phyloP scores from a whole-genome alignment of 192 early-diverging fungal genomes.

The Gonapodya prolifera region DNA sequence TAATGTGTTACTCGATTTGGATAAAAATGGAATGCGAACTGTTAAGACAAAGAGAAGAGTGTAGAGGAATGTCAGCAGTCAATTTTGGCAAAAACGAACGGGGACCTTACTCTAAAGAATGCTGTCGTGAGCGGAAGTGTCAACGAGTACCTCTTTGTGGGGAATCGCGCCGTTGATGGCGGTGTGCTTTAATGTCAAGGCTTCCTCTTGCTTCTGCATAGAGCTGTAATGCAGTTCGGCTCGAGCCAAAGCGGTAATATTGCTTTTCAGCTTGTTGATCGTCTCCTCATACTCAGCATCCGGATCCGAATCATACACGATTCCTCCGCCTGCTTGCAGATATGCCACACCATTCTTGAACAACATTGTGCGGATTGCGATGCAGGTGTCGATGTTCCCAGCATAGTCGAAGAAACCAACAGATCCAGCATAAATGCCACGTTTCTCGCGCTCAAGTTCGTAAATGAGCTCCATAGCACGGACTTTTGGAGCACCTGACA shows the following conservation, averaged over 20 bases:
- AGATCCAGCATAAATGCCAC: constrained; percentile 74
- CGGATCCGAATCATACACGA: constrained; percentile 89
- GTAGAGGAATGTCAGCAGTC: too few species aligned
- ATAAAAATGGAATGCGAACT: too few species aligned
- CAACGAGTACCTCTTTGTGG: background rate
- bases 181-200: background rate
- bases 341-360: constrained; percentile 93
- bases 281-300: constrained; percentile 92
- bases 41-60: too few species aligned
- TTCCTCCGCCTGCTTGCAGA: constrained; percentile 92
- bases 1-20: too few species aligned
- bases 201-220: constrained; percentile 38
- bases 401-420: constrained; percentile 93
- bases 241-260: constrained; percentile 70
- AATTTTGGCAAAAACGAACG: too few species aligned
- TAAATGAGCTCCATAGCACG: constrained; percentile 91
- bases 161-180: background rate
- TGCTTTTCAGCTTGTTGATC: constrained; percentile 85
- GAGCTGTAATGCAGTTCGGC: constrained; percentile 71
- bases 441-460: constrained; percentile 78
- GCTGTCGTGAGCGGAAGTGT: background rate
- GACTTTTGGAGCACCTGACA: constrained; percentile 97
- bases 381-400: constrained; percentile 89
- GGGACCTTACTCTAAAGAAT: background rate
- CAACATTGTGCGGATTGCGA: constrained; percentile 96